phyloP scores from a whole-genome alignment of 2,329 filamentous ascomycete genomes.

The Monilinia fructigena region DNA sequence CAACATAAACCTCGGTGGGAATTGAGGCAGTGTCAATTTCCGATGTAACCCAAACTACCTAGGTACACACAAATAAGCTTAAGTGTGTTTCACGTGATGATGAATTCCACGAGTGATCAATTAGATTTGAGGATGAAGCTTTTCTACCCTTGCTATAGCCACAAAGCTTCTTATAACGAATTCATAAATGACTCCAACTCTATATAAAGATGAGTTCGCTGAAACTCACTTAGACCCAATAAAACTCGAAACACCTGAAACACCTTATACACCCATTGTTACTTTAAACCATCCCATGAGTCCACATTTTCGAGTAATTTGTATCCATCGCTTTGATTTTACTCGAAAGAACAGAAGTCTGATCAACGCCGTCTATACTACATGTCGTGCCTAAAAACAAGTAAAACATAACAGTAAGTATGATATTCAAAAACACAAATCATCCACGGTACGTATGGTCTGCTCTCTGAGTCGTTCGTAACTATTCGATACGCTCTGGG shows the following conservation, averaged over 20 bases:
- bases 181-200: not conserved
- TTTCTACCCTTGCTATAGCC: not conserved
- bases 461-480: not conserved
- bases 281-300: not conserved
- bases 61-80: not conserved
- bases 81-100: not conserved
- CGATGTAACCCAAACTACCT: not conserved
- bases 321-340: not conserved
- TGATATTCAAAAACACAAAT: not conserved
- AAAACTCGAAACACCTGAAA: not conserved
- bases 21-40: not conserved
- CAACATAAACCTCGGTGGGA: not conserved
- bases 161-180: not conserved
- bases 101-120: not conserved
- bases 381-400: slow-evolving; percentile 21
- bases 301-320: not conserved
- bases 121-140: not conserved
- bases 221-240: not conserved
- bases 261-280: not conserved
- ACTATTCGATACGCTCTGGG: not conserved
- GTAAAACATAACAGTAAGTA: slow-evolving; percentile 24
- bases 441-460: not conserved
- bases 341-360: not conserved
- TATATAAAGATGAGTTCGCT: not conserved
- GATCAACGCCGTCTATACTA: slow-evolving; percentile 21